A percentile compares a stretch with the other conserved stretches of the same genome.
These are phyloP conservation scores for Avicennia marina DNA, from an alignment of 257 asterid species.

Conservation along the genomic window DNA sequence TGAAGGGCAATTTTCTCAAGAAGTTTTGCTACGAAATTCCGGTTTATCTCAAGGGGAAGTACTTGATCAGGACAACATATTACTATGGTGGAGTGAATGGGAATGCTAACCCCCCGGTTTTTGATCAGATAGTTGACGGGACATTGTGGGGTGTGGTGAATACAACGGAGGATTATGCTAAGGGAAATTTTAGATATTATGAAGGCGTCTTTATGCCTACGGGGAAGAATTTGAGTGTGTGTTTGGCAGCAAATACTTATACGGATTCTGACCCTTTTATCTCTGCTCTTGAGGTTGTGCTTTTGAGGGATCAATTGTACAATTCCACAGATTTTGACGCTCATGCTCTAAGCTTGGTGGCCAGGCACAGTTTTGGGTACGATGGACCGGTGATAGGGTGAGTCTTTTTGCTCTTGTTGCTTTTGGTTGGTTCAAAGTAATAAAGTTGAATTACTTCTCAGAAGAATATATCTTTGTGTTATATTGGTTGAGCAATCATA, in stretches of 20 bases:
- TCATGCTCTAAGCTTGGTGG: constrained; percentile 53
- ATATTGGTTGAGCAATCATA: too few species aligned
- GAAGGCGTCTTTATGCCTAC: constrained; percentile 72
- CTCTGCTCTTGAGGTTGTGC: constrained; percentile 77
- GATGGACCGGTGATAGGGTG: constrained; percentile 61
- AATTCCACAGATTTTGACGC: constrained; percentile 75
- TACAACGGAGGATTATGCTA: constrained; percentile 63
- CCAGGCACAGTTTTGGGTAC: constrained; percentile 85
- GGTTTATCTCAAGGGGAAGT: constrained; percentile 50
- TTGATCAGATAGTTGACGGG: constrained; percentile 94
- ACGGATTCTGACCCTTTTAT: constrained; percentile 98
- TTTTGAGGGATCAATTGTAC: constrained; percentile 64
- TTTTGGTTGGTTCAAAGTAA: too few species aligned
- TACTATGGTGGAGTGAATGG: constrained; percentile 83
- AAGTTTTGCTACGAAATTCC: constrained; percentile 84
- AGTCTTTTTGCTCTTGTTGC: constrained; percentile 19
- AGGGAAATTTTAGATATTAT: constrained; percentile 37
- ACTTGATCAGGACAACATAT: constrained; percentile 69
- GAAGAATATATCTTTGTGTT: too few species aligned
- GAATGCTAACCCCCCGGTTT: constrained; percentile 62
- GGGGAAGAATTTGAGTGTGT: constrained; percentile 75
- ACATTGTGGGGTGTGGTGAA: constrained; percentile 85
- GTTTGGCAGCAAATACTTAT: constrained; percentile 69
- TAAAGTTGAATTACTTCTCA: neutral
- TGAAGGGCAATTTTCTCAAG: constrained; percentile 43